Conservation (phyloP, 2,329 filamentous ascomycete species). For the Sporothrix inflata region DNA sequence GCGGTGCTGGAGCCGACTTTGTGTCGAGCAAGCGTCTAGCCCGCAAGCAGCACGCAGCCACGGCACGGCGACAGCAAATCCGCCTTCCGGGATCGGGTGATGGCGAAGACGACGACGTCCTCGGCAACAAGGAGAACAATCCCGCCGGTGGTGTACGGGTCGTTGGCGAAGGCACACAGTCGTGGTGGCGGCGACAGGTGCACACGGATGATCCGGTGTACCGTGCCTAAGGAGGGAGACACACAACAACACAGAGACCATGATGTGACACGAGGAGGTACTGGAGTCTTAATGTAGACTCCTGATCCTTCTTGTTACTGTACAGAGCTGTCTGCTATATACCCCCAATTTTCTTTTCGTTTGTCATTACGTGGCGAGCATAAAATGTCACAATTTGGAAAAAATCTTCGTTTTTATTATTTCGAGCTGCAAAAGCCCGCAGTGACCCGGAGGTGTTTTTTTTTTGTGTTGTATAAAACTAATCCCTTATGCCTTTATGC, state of each 20-base stretch:
- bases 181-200: conserved; percentile 61
- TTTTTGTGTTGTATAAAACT: background rate
- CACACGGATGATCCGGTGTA: conserved; percentile 36
- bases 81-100: conserved; percentile 47
- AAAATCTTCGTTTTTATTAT: background rate
- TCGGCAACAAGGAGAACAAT: background rate
- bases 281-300: too few relatives aligned
- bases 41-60: conserved; percentile 37
- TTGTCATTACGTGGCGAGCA: background rate
- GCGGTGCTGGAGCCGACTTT: conserved; percentile 34
- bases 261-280: background rate
- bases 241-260: background rate
- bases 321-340: conserved; percentile 27
- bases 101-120: conserved; percentile 48
- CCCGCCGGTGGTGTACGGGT: conserved; percentile 51
- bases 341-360: conserved; percentile 18
- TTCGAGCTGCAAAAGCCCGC: background rate
- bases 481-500: conserved; percentile 29
- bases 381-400: background rate
- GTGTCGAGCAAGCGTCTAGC: conserved; percentile 39
- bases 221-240: background rate
- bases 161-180: conserved; percentile 47
- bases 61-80: conserved; percentile 57
- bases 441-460: background rate
- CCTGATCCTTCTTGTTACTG: background rate